phyloP scores from a whole-genome alignment of 345 rosid species.

The Citrus maxima region DNA sequence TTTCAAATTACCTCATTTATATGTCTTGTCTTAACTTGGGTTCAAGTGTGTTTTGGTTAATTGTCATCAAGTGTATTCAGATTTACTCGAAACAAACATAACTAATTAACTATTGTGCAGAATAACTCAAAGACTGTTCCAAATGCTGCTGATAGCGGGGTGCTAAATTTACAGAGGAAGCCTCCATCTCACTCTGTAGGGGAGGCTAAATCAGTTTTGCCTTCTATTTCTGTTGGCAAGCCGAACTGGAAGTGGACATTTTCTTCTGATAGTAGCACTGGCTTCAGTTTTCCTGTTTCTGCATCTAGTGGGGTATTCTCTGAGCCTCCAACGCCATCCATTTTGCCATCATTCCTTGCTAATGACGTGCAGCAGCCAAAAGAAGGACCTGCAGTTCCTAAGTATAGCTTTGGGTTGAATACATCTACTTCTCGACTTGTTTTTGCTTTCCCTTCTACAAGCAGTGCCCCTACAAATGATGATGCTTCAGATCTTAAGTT shows the following conservation, averaged over 20 bases:
- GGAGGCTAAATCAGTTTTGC: constrained; percentile 53
- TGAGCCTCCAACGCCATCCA: constrained; percentile 87
- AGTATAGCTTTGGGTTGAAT: constrained; percentile 47
- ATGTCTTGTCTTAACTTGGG: background rate
- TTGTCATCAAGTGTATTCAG: background rate
- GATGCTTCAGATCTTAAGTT: constrained; percentile 51
- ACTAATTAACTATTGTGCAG: constrained; percentile 29
- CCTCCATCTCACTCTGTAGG: constrained; percentile 44
- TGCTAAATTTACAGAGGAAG: constrained; percentile 33
- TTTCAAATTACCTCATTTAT: background rate
- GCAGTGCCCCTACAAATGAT: constrained; percentile 32
- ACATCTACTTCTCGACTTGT: constrained; percentile 29
- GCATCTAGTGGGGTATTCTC: constrained; percentile 44
- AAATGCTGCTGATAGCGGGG: constrained; percentile 24
- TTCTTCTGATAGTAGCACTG: constrained; percentile 44
- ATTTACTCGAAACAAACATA: constrained; percentile 11
- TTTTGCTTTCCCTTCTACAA: constrained; percentile 66
- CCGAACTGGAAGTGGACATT: constrained; percentile 45
- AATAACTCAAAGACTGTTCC: constrained; percentile 30
- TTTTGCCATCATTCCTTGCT: constrained; percentile 43
- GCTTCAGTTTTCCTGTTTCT: constrained; percentile 76
- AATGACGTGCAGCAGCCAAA: constrained; percentile 25
- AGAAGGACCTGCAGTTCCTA: constrained; percentile 46
- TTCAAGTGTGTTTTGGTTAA: background rate
- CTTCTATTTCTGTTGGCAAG: constrained; percentile 54